phyloP scores from a whole-genome alignment of 225 moss, liverwort and hornwort species.

The Sphagnum tenellum region DNA sequence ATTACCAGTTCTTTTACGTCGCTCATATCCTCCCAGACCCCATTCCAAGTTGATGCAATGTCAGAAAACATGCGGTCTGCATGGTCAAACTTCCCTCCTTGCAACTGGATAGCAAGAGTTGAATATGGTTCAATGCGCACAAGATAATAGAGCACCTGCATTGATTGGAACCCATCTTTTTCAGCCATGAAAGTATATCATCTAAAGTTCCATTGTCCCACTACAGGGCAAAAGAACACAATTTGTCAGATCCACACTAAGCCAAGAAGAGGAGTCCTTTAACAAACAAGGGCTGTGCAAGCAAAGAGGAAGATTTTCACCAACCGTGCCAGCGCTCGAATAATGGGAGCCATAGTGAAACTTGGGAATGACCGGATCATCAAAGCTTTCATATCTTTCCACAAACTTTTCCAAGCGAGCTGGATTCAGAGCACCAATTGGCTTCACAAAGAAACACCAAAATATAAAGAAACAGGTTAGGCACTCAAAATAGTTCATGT shows the following conservation, averaged over 20 bases:
- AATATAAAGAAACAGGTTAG: neutral
- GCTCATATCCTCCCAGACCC: constrained; percentile 71
- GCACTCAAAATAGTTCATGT: neutral
- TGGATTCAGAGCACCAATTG: constrained; percentile 78
- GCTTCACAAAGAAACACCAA: constrained; percentile 35
- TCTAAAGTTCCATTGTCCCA: too few species aligned
- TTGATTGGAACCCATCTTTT: neutral
- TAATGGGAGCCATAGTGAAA: constrained; percentile 95
- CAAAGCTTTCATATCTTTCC: constrained; percentile 81
- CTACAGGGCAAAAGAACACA: too few species aligned
- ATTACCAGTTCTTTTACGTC: constrained; percentile 97
- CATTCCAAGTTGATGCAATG: constrained; percentile 76
- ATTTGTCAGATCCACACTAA: too few species aligned
- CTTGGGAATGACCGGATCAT: constrained; percentile 83
- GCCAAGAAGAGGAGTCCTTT: too few species aligned
- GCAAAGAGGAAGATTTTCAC: constrained; percentile 10
- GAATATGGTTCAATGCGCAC: constrained; percentile 86
- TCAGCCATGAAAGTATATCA: neutral
- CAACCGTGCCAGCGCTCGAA: constrained; percentile 75
- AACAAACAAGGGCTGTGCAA: too few species aligned
- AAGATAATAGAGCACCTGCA: constrained; percentile 76
- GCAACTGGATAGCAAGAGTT: constrained; percentile 61
- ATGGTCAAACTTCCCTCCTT: constrained; percentile 64
- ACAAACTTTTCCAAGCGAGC: constrained; percentile 64
- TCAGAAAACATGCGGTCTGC: constrained; percentile 64